A percentile compares a stretch with the other conserved stretches of the same genome.
Evolutionary conservation across 2,329 filamentous ascomycete genomes (phyloP).

Genomic region (Penicillium occitanis): DNA sequence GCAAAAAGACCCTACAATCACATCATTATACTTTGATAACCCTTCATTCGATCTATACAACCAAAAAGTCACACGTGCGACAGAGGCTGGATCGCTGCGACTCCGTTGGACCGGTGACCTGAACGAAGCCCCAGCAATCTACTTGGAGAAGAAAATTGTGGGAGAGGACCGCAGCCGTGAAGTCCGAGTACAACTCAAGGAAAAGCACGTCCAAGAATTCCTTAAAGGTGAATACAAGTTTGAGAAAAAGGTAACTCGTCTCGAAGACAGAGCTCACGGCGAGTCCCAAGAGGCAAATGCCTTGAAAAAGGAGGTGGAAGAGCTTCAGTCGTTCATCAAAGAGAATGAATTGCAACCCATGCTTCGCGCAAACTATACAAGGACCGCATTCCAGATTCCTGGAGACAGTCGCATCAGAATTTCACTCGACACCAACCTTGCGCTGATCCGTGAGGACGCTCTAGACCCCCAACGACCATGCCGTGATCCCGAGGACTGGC

Average conservation of each 20-base stretch:
- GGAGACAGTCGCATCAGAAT: conserved; percentile 87
- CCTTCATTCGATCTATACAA: conserved; percentile 81
- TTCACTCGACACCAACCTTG: conserved; percentile 87
- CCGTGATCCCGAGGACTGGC: conserved; percentile 85
- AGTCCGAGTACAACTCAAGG: conserved; percentile 80
- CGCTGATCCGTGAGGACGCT: conserved; percentile 74
- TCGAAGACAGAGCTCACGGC: conserved; percentile 71
- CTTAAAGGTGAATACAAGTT: conserved; percentile 84
- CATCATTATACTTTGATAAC: conserved; percentile 94
- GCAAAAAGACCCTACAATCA: conserved; percentile 81
- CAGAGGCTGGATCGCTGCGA: conserved; percentile 77
- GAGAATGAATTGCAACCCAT: conserved; percentile 78
- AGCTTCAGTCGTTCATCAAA: conserved; percentile 77
- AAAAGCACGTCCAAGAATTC: conserved; percentile 88
- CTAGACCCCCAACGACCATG: conserved; percentile 83
- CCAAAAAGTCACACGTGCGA: conserved; percentile 74
- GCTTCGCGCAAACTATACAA: conserved; percentile 86
- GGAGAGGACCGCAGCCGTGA: conserved; percentile 76
- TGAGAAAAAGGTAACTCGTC: conserved; percentile 86
- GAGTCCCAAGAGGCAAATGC: conserved; percentile 64
- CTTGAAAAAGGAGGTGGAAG: conserved; percentile 69
- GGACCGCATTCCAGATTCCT: conserved; percentile 95
- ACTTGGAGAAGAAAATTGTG: conserved; percentile 85
- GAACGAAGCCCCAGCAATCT: conserved; percentile 72
- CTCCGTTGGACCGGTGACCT: conserved; percentile 91